Evolutionary conservation across 495 filamentous ascomycete species (phyloP).

Genomic region (Neurospora sp.): DNA sequence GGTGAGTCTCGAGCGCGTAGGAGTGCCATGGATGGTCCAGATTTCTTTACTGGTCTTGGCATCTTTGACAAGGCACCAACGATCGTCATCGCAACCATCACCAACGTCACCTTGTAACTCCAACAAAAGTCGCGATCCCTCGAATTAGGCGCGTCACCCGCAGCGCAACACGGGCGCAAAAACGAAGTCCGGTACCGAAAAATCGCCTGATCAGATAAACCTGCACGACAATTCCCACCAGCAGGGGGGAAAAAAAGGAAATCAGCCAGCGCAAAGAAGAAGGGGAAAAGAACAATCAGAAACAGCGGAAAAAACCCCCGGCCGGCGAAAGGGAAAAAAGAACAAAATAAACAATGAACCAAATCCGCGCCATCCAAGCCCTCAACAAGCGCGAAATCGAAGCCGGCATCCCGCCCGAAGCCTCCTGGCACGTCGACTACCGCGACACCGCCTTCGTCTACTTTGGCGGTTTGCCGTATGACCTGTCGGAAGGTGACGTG

Average conservation of each 20-base stretch:
- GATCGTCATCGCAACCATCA: background rate
- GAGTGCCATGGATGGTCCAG: background rate
- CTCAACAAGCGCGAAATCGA: slow-evolving; percentile 96
- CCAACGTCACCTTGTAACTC: background rate
- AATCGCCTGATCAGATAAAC: background rate
- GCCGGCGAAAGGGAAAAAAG: background rate
- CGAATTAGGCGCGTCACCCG: background rate
- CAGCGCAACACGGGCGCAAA: background rate
- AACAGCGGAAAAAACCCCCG: background rate
- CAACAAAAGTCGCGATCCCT: no score
- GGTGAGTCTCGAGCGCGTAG: background rate
- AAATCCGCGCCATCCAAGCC: slow-evolving; percentile 79
- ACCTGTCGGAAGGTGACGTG: slow-evolving; percentile 91
- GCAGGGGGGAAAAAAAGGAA: background rate
- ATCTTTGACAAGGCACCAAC: background rate
- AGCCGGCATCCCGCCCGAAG: slow-evolving; percentile 65
- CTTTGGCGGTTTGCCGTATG: slow-evolving; percentile 89
- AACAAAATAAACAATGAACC: slow-evolving; percentile 56
- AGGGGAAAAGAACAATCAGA: background rate
- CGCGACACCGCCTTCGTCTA: slow-evolving; percentile 94
- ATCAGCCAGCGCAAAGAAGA: background rate
- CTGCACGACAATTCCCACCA: background rate
- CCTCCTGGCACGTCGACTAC: slow-evolving; percentile 97
- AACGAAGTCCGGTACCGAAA: no score
- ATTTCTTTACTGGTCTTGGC: background rate